Percentiles rank a stretch among this genome's conserved stretches.
Evolutionary conservation across 2,329 filamentous ascomycete genomes (phyloP).

Genomic region (Cytospora piceae): DNA sequence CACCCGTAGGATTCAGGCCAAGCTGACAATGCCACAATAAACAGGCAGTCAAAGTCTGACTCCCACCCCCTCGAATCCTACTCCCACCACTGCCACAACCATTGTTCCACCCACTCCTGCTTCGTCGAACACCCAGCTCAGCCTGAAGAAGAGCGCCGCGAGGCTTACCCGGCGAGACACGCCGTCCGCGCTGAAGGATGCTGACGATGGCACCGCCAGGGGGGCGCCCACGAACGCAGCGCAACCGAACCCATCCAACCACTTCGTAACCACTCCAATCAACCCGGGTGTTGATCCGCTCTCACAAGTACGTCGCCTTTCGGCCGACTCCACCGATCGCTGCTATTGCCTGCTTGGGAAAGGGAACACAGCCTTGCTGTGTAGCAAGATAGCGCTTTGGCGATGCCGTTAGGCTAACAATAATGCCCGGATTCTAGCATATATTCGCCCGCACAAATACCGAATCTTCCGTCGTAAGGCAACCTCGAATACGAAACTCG

Average conservation of each 20-base stretch:
- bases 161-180: constrained; percentile 15
- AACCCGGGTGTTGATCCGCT: constrained; percentile 29
- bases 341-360: background rate
- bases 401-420: constrained; percentile 19
- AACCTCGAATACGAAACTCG: constrained; percentile 56
- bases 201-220: constrained; percentile 17
- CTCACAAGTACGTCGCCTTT: constrained; percentile 27
- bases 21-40: constrained; percentile 17
- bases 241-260: constrained; percentile 4
- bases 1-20: constrained; percentile 9
- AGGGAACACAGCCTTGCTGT: background rate
- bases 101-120: constrained; percentile 16
- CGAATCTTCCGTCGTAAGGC: constrained; percentile 53
- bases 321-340: background rate
- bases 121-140: constrained; percentile 4
- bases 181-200: constrained; percentile 15
- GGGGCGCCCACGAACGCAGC: constrained; percentile 3
- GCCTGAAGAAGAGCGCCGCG: constrained; percentile 1
- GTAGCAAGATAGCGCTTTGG: background rate
- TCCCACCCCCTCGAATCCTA: background rate
- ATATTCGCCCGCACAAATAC: constrained; percentile 71
- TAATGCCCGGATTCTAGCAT: constrained; percentile 46
- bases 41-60: constrained; percentile 21
- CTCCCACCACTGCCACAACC: constrained; percentile 20
- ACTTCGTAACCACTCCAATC: constrained; percentile 7